Conservation (phyloP, 2,329 filamentous ascomycete species). For the Talaromyces sp. region DNA sequence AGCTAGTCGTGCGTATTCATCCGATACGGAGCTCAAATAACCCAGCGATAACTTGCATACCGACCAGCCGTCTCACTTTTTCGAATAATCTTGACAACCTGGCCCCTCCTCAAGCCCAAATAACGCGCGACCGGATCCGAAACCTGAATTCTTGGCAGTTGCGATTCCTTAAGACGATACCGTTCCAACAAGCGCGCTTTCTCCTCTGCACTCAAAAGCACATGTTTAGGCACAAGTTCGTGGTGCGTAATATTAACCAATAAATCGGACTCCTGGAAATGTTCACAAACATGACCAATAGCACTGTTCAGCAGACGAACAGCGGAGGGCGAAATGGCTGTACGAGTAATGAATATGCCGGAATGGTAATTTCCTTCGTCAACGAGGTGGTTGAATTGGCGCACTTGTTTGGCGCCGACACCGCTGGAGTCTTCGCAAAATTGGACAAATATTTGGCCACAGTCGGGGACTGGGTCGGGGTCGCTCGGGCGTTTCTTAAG, state of each 20-base stretch:
- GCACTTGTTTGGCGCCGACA: constrained; percentile 89
- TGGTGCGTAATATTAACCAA: constrained; percentile 98
- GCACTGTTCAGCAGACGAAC: constrained; percentile 80
- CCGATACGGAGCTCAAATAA: constrained; percentile 34
- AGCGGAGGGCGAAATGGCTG: constrained; percentile 77
- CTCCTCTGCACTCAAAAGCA: constrained; percentile 85
- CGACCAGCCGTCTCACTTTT: constrained; percentile 92
- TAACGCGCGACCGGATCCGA: constrained; percentile 92
- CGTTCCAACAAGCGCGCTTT: constrained; percentile 80
- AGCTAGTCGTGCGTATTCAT: background rate
- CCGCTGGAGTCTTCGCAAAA: constrained; percentile 71
- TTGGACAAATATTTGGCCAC: constrained; percentile 89
- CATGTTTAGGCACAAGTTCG: constrained; percentile 91
- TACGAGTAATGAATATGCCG: constrained; percentile 84
- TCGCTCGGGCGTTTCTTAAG: constrained; percentile 61
- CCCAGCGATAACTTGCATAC: constrained; percentile 90
- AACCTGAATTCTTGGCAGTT: constrained; percentile 85
- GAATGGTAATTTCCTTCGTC: constrained; percentile 77
- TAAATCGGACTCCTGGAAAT: constrained; percentile 92
- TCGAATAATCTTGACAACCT: constrained; percentile 98
- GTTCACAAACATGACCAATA: constrained; percentile 78
- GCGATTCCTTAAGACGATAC: constrained; percentile 95
- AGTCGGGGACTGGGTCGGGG: constrained; percentile 67
- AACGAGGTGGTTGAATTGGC: constrained; percentile 80
- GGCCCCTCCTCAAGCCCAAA: constrained; percentile 80